Conservation (phyloP, 2,329 filamentous ascomycete genomes). For the Metarhizium brunneum region DNA sequence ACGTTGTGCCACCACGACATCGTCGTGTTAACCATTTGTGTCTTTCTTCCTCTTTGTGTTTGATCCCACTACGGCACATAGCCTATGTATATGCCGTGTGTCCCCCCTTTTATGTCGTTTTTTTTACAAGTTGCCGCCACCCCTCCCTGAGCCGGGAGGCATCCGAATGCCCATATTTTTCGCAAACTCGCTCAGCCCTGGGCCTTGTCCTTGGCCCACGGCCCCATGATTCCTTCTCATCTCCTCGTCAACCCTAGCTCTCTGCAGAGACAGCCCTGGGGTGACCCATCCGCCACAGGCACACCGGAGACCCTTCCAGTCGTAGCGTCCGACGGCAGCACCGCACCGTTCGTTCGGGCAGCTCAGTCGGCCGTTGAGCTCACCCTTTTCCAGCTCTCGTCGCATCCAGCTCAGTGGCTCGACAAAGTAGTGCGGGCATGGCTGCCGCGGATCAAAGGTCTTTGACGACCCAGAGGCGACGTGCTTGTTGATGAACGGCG, state of each 20-base stretch:
- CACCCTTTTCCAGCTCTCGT: conserved; percentile 66
- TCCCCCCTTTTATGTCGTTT: neutral
- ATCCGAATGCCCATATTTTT: conserved; percentile 39
- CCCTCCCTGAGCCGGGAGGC: conserved; percentile 35
- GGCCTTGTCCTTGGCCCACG: conserved; percentile 7
- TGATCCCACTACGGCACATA: neutral
- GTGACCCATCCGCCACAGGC: conserved; percentile 86
- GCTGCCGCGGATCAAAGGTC: conserved; percentile 5
- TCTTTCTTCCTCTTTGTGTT: neutral
- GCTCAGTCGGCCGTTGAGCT: conserved; percentile 72
- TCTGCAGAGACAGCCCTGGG: conserved; percentile 79
- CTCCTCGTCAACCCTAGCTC: conserved; percentile 70
- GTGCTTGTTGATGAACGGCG: conserved; percentile 59
- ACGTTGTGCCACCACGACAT: too few relatives aligned
- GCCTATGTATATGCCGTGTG: neutral
- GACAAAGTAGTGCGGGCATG: conserved; percentile 80
- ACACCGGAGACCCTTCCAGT: conserved; percentile 92
- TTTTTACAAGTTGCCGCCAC: conserved; percentile 28
- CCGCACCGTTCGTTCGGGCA: conserved; percentile 75
- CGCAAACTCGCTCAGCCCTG: conserved; percentile 11
- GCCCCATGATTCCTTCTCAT: conserved; percentile 16
- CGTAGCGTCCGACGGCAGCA: conserved; percentile 81
- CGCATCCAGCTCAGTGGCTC: conserved; percentile 96
- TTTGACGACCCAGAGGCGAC: conserved; percentile 9
- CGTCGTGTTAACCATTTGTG: too few relatives aligned